These are phyloP conservation scores for Actinomucor elegans DNA, from an alignment of 371 early-diverging fungal genomes.

Conservation along the genomic window DNA sequence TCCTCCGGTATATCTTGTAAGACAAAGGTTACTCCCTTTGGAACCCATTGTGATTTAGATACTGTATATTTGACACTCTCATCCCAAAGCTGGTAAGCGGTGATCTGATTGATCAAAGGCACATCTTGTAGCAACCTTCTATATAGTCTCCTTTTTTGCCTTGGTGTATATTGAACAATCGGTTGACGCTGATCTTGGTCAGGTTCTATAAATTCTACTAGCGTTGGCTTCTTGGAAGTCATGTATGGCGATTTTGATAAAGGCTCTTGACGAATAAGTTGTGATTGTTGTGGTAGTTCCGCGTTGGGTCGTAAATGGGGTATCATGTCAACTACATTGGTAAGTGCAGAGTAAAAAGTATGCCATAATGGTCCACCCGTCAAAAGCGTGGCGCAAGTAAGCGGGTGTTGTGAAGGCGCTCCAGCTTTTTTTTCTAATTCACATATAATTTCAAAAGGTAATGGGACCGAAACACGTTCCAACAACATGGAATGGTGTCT, in stretches of 20 bases:
- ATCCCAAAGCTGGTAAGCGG: slow-evolving; percentile 21
- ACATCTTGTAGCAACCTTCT: slow-evolving; percentile 21
- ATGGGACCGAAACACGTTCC: slow-evolving; percentile 20
- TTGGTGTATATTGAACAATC: not conserved
- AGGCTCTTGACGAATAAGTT: slow-evolving; percentile 4
- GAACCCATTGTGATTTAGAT: slow-evolving; percentile 24
- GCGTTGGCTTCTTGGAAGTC: slow-evolving; percentile 2
- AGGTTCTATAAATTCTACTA: slow-evolving; percentile 11
- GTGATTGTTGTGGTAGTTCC: not conserved
- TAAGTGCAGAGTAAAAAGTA: slow-evolving; percentile 23
- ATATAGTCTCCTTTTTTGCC: slow-evolving; percentile 31
- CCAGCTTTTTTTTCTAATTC: slow-evolving; percentile 43
- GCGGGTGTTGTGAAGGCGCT: slow-evolving; percentile 10
- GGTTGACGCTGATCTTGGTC: no score
- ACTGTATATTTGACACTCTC: slow-evolving; percentile 7
- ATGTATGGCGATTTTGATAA: slow-evolving; percentile 17
- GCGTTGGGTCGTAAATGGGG: slow-evolving; percentile 12
- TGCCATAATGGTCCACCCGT: slow-evolving; percentile 39
- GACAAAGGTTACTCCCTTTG: slow-evolving; percentile 2
- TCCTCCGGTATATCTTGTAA: slow-evolving; percentile 9
- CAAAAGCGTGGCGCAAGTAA: not conserved
- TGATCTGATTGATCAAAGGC: slow-evolving; percentile 23
- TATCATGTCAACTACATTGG: not conserved
- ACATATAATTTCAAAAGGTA: slow-evolving; percentile 39
- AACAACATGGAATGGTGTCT: slow-evolving; percentile 34